Evolutionary conservation across 352 stramenopile species (phyloP), one percentile per base, ranked within the genome.

Genomic region (Plasmopara viticola): DNA sequence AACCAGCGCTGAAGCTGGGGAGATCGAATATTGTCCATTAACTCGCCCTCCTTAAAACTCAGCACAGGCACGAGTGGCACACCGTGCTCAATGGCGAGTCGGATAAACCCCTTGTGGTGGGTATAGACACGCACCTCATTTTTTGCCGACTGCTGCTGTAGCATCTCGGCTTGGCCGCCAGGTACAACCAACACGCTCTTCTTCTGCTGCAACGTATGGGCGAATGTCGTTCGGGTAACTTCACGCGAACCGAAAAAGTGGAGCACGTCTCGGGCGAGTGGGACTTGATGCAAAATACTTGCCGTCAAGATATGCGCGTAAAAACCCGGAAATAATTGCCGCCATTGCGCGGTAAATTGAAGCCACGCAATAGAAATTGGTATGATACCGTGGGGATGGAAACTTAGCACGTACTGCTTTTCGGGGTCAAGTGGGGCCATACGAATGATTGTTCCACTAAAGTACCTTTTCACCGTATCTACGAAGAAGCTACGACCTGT

Each of bases 301-400:
- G 83, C 83, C 9, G 74, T 85, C 49, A 94, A 60, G 30, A 90
- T 73, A 40, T 78, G 68, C 6, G 78, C 72, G 47, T 88, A 70
- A 18, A 90, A 61, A 30, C 72, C 70, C 0, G 83, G 83, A 58
- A 89, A 91, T 15, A 87, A 49, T 14, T 58, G 51, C 29, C 70
- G 69, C 80, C 80, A 94, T 50, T 83, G 65, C 7, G 74, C 59
- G 3, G 64, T 87, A 51, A 90, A 89, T 53, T 81, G 70, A n/a
- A 94, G 65, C 80, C 80, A 94, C 58, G 84, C 80, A 7, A 82
- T 68, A 1, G 83, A 83, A 5, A 81, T 76, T 4, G 83, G 63
- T 63, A 87, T 85, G 51, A 91, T 86, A 25, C 83, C 83, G 48
- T 94, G 83, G 3, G 83, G 83, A 39, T 94, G 83, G 51, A 91